Base-by-base conservation (phyloP, 1,284 basidiomycete genomes). In the Fomitopsis pinicola region DNA sequence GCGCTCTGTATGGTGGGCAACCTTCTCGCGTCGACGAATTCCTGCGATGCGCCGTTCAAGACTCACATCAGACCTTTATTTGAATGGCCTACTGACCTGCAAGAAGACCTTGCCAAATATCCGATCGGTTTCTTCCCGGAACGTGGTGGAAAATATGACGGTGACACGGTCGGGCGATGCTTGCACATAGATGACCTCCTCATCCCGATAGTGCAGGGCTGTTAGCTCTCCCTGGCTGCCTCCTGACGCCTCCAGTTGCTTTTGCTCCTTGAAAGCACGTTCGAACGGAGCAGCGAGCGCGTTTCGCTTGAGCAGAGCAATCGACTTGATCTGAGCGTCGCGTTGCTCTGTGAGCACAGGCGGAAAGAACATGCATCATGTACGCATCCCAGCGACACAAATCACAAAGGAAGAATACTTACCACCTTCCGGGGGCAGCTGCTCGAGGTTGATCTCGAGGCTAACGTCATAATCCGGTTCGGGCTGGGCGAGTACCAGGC, bases 41-140 rank as follows among this genome's bases (percentile, higher is more conserved):
- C 97, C 93, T 96, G 67, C 3, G 48, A 30, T 35, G 42, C 59
- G 19, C 15, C 9, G 42, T 44, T 59, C 12, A 58, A 40, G n/a
- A 57, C 10, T 35, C 6, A 3, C 38, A 3, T 12, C 38, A 8
- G 12, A 3, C 38, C 5, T 40, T 10, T 8, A 40, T n/a, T 40
- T 28, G 6, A 52, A 57, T 15, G 53, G 19, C 57, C 57, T 42
- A 73, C 82, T 66, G 64, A 93, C 94, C 83, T 99, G 97, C 63
- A 99, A 78, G 80, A 99, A 99, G 6, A 99, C 92, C 71, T 95
- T 95, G 28, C 97, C 97, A 73, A 95, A 94, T 57, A 98, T 93
- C 60, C 95, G 86, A 77, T 99, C 97, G 6, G 97, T 98, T 77
- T 99, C 97, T 70, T 99, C 97, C 69, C 92, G 86, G 80, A 99